Evolutionary conservation across 164 flowering plant species (phyloP).

Genomic region (Paratinospora sagittata): DNA sequence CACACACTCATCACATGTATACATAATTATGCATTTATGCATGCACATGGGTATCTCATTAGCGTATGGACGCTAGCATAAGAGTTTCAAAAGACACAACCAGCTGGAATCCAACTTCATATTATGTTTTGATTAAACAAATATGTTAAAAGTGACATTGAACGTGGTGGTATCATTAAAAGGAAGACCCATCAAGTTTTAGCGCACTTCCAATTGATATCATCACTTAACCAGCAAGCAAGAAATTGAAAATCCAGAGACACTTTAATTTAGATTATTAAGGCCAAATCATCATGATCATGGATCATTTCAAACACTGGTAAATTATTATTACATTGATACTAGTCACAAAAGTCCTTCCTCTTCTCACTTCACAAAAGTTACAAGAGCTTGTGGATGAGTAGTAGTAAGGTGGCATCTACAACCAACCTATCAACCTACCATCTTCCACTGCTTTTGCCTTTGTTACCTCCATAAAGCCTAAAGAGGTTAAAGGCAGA

Average conservation of each 20-base stretch:
- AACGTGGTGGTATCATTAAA: no score
- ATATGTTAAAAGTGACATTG: no score
- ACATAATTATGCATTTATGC: no score
- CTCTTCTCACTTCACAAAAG: neutral
- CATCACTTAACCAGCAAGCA: no score
- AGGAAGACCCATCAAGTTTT: no score
- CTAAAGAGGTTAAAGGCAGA: constrained; percentile 93
- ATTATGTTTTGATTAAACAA: no score
- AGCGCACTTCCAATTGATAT: no score
- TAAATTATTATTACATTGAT: neutral
- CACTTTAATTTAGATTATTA: neutral
- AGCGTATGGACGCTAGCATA: no score
- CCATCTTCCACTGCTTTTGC: constrained; percentile 42
- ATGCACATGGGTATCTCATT: no score
- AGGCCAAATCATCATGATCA: neutral
- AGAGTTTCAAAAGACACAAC: no score
- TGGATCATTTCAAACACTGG: neutral
- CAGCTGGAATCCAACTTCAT: no score
- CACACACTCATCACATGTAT: no score
- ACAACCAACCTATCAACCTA: constrained; percentile 16
- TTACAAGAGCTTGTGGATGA: neutral
- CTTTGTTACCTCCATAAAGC: constrained; percentile 55
- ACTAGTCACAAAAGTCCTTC: neutral
- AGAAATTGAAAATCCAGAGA: neutral
- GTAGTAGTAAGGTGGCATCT: neutral